Percentiles rank a stretch among this genome's conserved stretches.
phyloP scores from a whole-genome alignment of 805 yeast species.

The Metschnikowia henanensis region DNA sequence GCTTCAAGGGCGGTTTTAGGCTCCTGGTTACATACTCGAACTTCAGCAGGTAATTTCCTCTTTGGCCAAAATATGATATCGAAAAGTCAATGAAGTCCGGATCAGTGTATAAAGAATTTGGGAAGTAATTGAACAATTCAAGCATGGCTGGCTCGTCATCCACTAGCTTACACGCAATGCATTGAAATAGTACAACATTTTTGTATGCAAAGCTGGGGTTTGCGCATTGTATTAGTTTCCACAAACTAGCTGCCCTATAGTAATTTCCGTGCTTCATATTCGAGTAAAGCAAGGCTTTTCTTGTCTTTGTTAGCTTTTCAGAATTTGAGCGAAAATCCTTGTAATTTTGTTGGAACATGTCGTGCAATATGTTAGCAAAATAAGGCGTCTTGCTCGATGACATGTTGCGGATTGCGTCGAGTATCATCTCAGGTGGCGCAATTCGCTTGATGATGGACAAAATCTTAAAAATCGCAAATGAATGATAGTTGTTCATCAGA shows the following conservation, averaged over 20 bases:
- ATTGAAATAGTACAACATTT: neutral
- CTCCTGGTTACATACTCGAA: constrained; percentile 21
- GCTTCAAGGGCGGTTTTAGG: constrained; percentile 30
- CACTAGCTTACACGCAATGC: neutral
- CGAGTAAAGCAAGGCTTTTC: constrained; percentile 10
- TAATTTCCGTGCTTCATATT: constrained; percentile 18
- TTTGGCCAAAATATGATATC: constrained; percentile 22
- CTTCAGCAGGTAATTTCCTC: constrained; percentile 11
- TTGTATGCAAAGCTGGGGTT: constrained; percentile 5
- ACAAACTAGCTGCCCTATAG: constrained; percentile 17
- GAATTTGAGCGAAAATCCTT: neutral
- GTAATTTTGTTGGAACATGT: constrained; percentile 1
- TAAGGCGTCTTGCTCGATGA: constrained; percentile 12
- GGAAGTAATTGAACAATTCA: constrained; percentile 6
- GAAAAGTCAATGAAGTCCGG: constrained; percentile 15
- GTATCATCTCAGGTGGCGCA: neutral
- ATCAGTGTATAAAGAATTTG: constrained; percentile 5
- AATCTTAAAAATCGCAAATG: constrained; percentile 14
- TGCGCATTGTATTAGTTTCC: constrained; percentile 13
- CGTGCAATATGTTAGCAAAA: constrained; percentile 21
- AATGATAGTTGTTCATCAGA: constrained; percentile 12
- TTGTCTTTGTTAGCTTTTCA: neutral
- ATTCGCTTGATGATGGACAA: constrained; percentile 1
- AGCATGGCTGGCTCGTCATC: neutral
- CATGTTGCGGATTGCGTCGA: constrained; percentile 14